These are phyloP conservation scores for Fraxinus quadrangulata DNA, from an alignment of 257 asterid genomes.

Conservation along the genomic window DNA sequence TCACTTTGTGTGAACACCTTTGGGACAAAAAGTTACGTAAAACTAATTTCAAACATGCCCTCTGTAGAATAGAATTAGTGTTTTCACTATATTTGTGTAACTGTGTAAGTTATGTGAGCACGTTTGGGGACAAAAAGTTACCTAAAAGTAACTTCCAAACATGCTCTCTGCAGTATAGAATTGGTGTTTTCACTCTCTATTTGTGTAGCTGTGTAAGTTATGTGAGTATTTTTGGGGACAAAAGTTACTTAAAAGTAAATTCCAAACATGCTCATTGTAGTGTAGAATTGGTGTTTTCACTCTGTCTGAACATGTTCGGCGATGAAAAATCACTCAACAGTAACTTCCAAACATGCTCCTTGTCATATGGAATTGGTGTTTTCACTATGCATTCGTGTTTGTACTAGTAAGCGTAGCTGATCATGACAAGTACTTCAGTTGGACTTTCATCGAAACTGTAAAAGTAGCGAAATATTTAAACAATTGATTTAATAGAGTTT, in stretches of 20 bases:
- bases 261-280: neutral
- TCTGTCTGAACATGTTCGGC: too few relatives aligned
- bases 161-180: neutral
- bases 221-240: neutral
- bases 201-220: neutral
- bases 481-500: too few relatives aligned
- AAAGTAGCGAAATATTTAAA: neutral
- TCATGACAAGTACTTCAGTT: neutral
- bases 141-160: too few relatives aligned
- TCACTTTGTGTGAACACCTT: neutral
- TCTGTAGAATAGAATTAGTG: neutral
- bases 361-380: neutral
- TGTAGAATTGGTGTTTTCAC: neutral
- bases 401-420: neutral
- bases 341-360: neutral
- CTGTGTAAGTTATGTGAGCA: too few relatives aligned
- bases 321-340: too few relatives aligned
- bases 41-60: neutral
- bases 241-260: neutral
- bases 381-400: neutral
- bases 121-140: too few relatives aligned
- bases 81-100: too few relatives aligned
- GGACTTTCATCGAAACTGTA: neutral
- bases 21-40: neutral
- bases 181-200: neutral